These are phyloP conservation scores for Xylariaceae sp. DNA, from an alignment of 2,329 filamentous ascomycete genomes.

Conservation along the genomic window DNA sequence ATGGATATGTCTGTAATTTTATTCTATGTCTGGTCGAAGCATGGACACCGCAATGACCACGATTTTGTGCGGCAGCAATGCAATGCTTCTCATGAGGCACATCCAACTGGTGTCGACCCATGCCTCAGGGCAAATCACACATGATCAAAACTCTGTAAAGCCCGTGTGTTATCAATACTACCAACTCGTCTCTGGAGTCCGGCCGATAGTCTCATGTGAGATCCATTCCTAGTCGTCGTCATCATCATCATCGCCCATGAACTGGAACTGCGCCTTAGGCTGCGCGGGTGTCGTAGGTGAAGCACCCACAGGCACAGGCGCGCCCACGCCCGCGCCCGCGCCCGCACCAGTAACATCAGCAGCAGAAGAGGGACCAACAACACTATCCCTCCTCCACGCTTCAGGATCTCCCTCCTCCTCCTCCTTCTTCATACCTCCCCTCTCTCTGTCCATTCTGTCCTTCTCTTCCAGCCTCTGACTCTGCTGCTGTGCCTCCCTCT, in stretches of 20 bases:
- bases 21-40: too few species aligned
- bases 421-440: conserved; percentile 41
- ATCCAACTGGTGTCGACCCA: too few species aligned
- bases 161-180: too few species aligned
- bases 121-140: too few species aligned
- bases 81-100: too few species aligned
- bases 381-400: conserved; percentile 23
- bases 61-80: too few species aligned
- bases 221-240: conserved; percentile 33
- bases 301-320: conserved; percentile 2
- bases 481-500: conserved; percentile 41
- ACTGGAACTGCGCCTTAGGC: conserved; percentile 50
- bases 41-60: too few species aligned
- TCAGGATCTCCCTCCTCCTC: conserved; percentile 35
- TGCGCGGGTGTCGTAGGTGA: conserved; percentile 20
- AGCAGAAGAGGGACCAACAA: too few species aligned
- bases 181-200: too few species aligned
- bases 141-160: too few species aligned
- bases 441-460: conserved; percentile 44
- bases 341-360: conserved; percentile 6
- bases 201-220: neutral
- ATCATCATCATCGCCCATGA: conserved; percentile 48
- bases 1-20: too few species aligned
- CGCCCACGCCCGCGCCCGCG: conserved; percentile 2
- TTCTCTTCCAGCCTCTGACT: too few species aligned